Evolutionary conservation across 805 yeast species (phyloP), one percentile per base, ranked within the genome.

Genomic region (Suhomyces sp.): DNA sequence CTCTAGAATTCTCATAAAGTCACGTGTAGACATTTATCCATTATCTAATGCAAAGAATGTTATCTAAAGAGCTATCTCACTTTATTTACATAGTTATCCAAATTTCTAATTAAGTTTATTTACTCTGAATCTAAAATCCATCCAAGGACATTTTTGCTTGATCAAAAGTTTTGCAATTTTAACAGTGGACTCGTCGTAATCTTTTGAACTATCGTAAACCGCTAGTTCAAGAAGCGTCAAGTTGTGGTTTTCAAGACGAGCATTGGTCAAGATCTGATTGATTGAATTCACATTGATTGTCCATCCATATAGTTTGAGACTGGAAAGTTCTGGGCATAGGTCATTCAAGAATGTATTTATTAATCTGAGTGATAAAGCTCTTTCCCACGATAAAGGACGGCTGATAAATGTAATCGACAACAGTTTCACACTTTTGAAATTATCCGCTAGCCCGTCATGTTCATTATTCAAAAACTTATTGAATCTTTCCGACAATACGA

Each of bases 401-500:
- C 21, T 35, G 9, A 50, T 20, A 17, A 55, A 44, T 19, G 21
- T 39, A 4, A 49, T 45, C 19, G 48, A 39, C 20, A 49, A 33
- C 31, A 41, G 27, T 20, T 40, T 55, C 24, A 47, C 55, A 12
- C 45, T 39, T 6, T 24, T 31, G 29, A 49, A 49, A 21, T 46
- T 17, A 4, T 22, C 43, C 12, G 13, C 29, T 17, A 35, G 3
- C 13, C 43, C 22, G 15, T 40, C 43, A 10, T 49, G 37, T 22
- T 49, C 52, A 15, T 46, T 46, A 13, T 8, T 17, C 17, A 72
- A 49, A 44, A 72, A 72, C 37, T 62, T 59, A 21, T 58, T 59
- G 49, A 73, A 72, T 43, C 79, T 55, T 53, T 75, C 79, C 55
- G 71, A 71, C 3, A 69, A 57, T 15, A 69, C 58, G 52, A 75